Percentiles rank a stretch among this genome's conserved stretches.
Conservation (phyloP, 176 grass and related monocot genomes). For the Zea luxurians region DNA sequence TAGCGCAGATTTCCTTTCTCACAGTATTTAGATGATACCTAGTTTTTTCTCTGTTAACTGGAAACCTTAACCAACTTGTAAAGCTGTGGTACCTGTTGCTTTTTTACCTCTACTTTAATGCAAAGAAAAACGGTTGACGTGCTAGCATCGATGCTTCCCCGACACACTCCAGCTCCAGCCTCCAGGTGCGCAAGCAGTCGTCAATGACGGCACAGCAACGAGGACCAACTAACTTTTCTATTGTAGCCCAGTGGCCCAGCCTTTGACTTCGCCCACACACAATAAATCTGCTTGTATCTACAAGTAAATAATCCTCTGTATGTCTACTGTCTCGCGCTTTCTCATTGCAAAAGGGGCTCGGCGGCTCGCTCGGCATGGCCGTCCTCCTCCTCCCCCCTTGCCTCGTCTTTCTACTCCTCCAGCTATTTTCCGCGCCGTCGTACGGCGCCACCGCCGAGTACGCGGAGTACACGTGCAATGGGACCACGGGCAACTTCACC, state of each 20-base stretch:
- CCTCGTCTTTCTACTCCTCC: not conserved
- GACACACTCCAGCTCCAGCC: too few species aligned
- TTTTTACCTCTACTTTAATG: too few species aligned
- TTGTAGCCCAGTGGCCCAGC: not conserved
- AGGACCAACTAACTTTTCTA: not conserved
- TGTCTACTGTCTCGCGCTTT: not conserved
- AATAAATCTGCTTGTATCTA: not conserved
- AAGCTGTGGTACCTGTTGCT: too few species aligned
- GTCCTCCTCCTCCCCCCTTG: not conserved
- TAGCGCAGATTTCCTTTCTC: too few species aligned
- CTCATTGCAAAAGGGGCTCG: not conserved
- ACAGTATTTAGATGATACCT: too few species aligned
- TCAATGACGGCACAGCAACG: too few species aligned
- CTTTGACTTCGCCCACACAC: not conserved
- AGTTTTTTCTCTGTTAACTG: too few species aligned
- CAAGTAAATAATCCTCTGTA: too few species aligned
- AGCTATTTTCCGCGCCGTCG: not conserved
- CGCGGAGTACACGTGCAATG: conserved; percentile 38
- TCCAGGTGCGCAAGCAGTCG: too few species aligned
- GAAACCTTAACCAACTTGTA: too few species aligned
- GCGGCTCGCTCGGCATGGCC: not conserved
- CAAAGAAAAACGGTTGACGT: too few species aligned
- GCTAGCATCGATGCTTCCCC: too few species aligned
- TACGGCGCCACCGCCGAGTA: not conserved
- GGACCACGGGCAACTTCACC: conserved; percentile 48